Conservation (phyloP, 495 filamentous ascomycete species). For the Neurospora sublineolata region DNA sequence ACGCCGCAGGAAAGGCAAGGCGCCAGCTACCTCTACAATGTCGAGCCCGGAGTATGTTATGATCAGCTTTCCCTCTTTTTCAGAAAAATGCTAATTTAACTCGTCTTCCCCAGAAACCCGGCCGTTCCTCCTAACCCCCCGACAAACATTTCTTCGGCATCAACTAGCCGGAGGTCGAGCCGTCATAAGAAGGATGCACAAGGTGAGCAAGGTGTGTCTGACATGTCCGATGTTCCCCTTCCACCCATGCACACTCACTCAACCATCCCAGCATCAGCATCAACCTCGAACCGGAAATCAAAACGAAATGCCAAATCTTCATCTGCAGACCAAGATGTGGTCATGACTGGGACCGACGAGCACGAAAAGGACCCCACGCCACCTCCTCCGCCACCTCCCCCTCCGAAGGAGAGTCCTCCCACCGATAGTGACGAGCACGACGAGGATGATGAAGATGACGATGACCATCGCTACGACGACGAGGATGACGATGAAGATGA, state of each 20-base stretch:
- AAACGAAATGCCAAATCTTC: constrained; percentile 45
- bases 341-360: constrained; percentile 50
- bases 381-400: constrained; percentile 28
- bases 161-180: constrained; percentile 56
- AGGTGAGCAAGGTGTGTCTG: constrained; percentile 23
- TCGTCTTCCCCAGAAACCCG: constrained; percentile 17
- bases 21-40: constrained; percentile 49
- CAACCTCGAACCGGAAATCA: constrained; percentile 34
- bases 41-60: constrained; percentile 64
- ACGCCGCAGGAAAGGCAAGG: constrained; percentile 52
- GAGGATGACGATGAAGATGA: constrained; percentile 54
- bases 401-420: constrained; percentile 36
- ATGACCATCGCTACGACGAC: constrained; percentile 39
- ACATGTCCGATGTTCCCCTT: neutral
- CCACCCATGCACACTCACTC: constrained; percentile 9
- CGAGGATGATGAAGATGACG: constrained; percentile 37
- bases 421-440: constrained; percentile 41
- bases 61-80: neutral
- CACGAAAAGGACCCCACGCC: constrained; percentile 43
- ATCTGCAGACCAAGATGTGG: constrained; percentile 34
- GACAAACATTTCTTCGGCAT: constrained; percentile 30
- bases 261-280: constrained; percentile 11
- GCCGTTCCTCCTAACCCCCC: constrained; percentile 21
- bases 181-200: constrained; percentile 47
- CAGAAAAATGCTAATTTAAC: constrained; percentile 3